Percentiles rank a stretch among this genome's conserved stretches.
Evolutionary conservation across 129 eudicot species (phyloP).

Genomic region (Logfia minima): DNA sequence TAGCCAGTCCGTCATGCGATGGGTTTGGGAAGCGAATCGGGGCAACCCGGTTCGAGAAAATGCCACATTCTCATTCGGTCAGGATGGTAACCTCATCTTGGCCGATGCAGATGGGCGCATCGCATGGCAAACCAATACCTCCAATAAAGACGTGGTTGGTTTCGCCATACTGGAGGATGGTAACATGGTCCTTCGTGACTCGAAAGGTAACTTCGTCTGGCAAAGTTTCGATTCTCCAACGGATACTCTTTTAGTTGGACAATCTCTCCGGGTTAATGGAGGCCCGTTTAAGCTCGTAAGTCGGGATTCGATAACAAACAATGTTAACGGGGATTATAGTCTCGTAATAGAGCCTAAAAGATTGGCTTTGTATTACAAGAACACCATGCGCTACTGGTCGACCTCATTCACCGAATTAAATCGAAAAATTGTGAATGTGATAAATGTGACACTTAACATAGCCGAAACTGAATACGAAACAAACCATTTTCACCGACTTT

Average conservation of each 20-base stretch:
- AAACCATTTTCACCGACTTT: background rate
- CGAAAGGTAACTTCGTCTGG: conserved; percentile 46
- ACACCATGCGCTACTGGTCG: conserved; percentile 29
- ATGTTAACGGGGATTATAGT: conserved; percentile 44
- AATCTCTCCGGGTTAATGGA: conserved; percentile 24
- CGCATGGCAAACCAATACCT: conserved; percentile 56
- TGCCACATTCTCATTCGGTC: conserved; percentile 40
- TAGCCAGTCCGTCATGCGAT: conserved; percentile 25
- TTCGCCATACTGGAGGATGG: conserved; percentile 33
- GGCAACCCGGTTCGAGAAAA: conserved; percentile 47
- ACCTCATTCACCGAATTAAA: conserved; percentile 24
- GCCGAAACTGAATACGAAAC: conserved; percentile 25
- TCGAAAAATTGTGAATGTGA: background rate
- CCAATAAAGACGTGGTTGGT: conserved; percentile 50
- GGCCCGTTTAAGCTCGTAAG: conserved; percentile 44
- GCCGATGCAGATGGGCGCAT: conserved; percentile 39
- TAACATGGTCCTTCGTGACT: conserved; percentile 48
- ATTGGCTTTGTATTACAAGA: conserved; percentile 38
- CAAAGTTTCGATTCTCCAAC: conserved; percentile 63
- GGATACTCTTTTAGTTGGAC: conserved; percentile 50
- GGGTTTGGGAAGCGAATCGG: conserved; percentile 66
- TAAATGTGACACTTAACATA: conserved; percentile 13
- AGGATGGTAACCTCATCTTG: conserved; percentile 49
- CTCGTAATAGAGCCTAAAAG: conserved; percentile 37
- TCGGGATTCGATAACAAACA: conserved; percentile 33